Evolutionary conservation across 768 basidiomycete species (phyloP).

Genomic region (Boletus patriciae): DNA sequence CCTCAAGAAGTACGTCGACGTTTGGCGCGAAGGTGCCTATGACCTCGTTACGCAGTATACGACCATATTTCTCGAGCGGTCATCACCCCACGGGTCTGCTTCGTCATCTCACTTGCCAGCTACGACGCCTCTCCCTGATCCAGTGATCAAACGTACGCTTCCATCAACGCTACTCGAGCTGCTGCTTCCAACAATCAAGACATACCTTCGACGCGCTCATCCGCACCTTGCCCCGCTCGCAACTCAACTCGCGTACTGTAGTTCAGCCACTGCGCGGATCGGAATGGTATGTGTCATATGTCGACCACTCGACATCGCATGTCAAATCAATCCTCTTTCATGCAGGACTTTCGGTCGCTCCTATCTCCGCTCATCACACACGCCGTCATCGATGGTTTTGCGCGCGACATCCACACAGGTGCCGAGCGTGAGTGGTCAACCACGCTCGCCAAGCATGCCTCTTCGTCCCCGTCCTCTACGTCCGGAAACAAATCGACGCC

Average conservation of each 20-base stretch:
- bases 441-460: slow-evolving; percentile 25
- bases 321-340: neutral
- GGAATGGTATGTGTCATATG: slow-evolving; percentile 56
- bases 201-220: slow-evolving; percentile 59
- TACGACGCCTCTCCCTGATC: slow-evolving; percentile 23
- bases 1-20: slow-evolving; percentile 83
- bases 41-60: slow-evolving; percentile 89
- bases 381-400: slow-evolving; percentile 60
- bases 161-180: slow-evolving; percentile 38
- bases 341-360: slow-evolving; percentile 64
- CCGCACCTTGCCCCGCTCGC: slow-evolving; percentile 77
- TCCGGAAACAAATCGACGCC: slow-evolving; percentile 18
- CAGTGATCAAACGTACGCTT: slow-evolving; percentile 32
- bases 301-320: neutral
- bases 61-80: slow-evolving; percentile 82
- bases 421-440: slow-evolving; percentile 38
- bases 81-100: slow-evolving; percentile 33
- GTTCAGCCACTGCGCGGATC: slow-evolving; percentile 86
- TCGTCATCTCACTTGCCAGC: slow-evolving; percentile 20
- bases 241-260: slow-evolving; percentile 92
- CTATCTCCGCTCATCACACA: slow-evolving; percentile 64
- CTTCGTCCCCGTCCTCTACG: neutral
- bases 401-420: slow-evolving; percentile 39
- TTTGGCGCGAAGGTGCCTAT: slow-evolving; percentile 90
- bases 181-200: slow-evolving; percentile 65